phyloP scores from a whole-genome alignment of 495 filamentous ascomycete genomes.

The Neurospora discreta region DNA sequence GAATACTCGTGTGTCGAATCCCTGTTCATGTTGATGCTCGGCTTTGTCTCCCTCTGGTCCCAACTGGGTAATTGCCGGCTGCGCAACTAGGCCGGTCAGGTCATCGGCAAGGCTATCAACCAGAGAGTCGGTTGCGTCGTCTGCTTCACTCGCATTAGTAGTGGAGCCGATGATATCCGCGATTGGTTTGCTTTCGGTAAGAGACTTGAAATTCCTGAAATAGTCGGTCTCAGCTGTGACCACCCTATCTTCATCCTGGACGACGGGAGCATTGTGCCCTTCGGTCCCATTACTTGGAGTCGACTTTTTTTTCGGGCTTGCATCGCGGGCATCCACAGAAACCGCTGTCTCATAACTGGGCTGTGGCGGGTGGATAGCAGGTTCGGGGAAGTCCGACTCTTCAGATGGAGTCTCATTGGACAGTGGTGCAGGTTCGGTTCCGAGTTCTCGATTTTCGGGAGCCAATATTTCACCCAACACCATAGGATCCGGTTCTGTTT shows the following conservation, averaged over 20 bases:
- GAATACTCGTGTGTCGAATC: background rate
- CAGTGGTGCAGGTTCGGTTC: slow-evolving; percentile 8
- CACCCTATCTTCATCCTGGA: background rate
- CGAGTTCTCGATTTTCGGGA: slow-evolving; percentile 3
- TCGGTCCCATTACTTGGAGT: slow-evolving; percentile 9
- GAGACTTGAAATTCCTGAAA: background rate
- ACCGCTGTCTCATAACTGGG: background rate
- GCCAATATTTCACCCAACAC: background rate
- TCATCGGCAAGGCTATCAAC: background rate
- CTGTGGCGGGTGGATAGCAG: slow-evolving; percentile 7
- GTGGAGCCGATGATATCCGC: background rate
- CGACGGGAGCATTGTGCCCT: background rate
- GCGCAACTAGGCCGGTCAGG: background rate
- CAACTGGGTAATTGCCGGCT: background rate
- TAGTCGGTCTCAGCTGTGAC: background rate
- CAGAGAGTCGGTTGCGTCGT: background rate
- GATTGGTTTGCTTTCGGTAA: background rate
- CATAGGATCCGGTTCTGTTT: background rate
- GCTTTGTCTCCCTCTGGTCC: background rate
- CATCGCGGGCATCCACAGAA: background rate
- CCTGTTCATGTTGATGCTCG: background rate
- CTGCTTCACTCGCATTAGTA: background rate
- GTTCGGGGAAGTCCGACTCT: slow-evolving; percentile 15
- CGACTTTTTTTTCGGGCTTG: slow-evolving; percentile 8
- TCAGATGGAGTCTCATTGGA: background rate